Base-by-base conservation (phyloP, 257 asterid species). In the Scutellaria barbata region DNA sequence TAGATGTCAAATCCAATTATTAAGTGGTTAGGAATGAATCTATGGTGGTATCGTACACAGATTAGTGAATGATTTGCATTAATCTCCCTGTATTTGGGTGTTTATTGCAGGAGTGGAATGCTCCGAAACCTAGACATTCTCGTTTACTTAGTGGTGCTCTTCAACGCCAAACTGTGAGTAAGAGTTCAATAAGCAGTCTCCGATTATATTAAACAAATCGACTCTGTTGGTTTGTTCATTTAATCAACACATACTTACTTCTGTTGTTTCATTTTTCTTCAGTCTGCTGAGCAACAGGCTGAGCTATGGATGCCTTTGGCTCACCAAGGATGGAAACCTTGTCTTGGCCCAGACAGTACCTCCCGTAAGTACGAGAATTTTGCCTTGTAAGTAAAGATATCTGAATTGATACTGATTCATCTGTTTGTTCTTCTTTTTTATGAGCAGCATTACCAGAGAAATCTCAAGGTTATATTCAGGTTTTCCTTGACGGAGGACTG, bases 401-500 rank as follows among this genome's bases (percentile, higher is more conserved):
- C 52, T 12, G n/a, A 46, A 46, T 46, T 46, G 52, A 46, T 46
- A 12, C 69, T 18, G 40, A 33, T 16, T 46, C 1, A n/a, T 47
- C 14, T n/a, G 58, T 42, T 48, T 63, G 41, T 52, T 16, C 47
- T 63, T 42, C 8, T 20, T 59, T 59, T 5, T 59, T 63, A 80
- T 54, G 33, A 71, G 72, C 88, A 88, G 96, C 73, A 47, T 63
- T 88, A 63, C 88, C 98, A 0, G 89, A 85, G 73, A 82, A 85
- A 63, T 85, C 96, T 45, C 86, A 83, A 70, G 96, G 98, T 11
- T 95, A 92, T 68, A 63, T 95, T 71, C 99, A 95, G 71, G 96
- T 95, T 75, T 95, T 95, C 81, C 96, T 95, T 47, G 99, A 95
- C 48, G 98, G 99, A 72, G 99, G 99, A 57, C 84, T 95, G 74